A percentile compares a stretch with the other conserved stretches of the same genome.
phyloP scores from a whole-genome alignment of 2,329 filamentous ascomycete species.

The Nemania sp. region DNA sequence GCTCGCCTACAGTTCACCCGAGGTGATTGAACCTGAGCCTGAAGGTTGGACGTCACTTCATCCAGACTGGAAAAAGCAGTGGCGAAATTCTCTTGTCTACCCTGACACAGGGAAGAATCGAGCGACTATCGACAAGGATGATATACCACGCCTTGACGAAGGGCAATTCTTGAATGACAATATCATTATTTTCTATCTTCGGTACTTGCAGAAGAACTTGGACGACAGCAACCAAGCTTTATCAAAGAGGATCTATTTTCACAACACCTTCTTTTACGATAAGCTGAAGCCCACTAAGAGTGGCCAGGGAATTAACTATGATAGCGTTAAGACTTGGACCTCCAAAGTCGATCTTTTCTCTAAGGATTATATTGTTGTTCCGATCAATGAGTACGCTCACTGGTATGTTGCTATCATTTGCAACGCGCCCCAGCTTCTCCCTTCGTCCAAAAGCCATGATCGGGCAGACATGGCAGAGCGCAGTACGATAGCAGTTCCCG shows the following conservation, averaged over 20 bases:
- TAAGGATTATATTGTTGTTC: slow-evolving; percentile 88
- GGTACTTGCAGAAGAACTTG: slow-evolving; percentile 67
- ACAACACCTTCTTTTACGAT: slow-evolving; percentile 91
- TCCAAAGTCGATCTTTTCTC: slow-evolving; percentile 79
- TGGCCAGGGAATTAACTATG: slow-evolving; percentile 73
- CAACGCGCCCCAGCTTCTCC: slow-evolving; percentile 71
- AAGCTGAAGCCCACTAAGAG: slow-evolving; percentile 65
- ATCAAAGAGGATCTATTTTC: slow-evolving; percentile 74
- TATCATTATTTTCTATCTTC: slow-evolving; percentile 84
- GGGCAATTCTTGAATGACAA: slow-evolving; percentile 92
- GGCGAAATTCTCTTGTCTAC: slow-evolving; percentile 65
- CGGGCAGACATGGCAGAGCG: background rate
- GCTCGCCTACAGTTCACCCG: slow-evolving; percentile 25
- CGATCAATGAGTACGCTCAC: slow-evolving; percentile 83
- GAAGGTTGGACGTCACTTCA: slow-evolving; percentile 56
- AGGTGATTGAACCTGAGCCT: slow-evolving; percentile 22
- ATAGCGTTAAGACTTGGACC: slow-evolving; percentile 86
- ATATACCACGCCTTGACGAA: slow-evolving; percentile 78
- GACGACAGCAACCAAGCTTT: slow-evolving; percentile 58
- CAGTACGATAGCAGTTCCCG: slow-evolving; percentile 20
- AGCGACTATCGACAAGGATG: slow-evolving; percentile 69
- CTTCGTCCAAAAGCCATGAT: slow-evolving; percentile 19
- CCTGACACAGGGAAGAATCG: slow-evolving; percentile 61
- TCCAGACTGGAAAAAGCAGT: slow-evolving; percentile 54
- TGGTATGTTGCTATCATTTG: slow-evolving; percentile 97